phyloP scores from a whole-genome alignment of 768 basidiomycete species.

The Amanita rubescens region DNA sequence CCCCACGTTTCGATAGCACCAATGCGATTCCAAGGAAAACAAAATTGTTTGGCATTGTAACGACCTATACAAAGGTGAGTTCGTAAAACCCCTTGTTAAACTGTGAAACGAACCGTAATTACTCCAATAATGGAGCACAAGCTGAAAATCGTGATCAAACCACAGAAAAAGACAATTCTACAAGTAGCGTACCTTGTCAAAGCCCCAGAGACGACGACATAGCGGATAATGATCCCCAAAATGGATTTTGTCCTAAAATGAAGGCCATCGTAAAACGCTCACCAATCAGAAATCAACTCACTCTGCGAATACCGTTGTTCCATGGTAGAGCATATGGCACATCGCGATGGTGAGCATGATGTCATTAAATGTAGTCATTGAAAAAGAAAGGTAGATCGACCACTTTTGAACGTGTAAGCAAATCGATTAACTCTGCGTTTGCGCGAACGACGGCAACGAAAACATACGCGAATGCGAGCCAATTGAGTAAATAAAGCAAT shows the following conservation, averaged over 20 bases:
- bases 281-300: neutral
- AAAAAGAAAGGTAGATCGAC: neutral
- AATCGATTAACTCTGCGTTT: too few relatives aligned
- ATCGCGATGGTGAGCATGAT: neutral
- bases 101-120: neutral
- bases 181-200: conserved; percentile 11
- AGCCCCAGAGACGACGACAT: conserved; percentile 15
- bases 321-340: neutral
- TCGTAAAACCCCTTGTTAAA: neutral
- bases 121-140: neutral
- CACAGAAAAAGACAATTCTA: neutral
- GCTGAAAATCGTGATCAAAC: neutral
- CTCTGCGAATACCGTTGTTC: neutral
- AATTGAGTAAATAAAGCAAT: neutral
- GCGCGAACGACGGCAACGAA: too few relatives aligned
- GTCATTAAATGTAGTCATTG: neutral
- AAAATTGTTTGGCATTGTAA: conserved; percentile 12
- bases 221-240: conserved; percentile 14
- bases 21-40: conserved; percentile 16
- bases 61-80: conserved; percentile 6
- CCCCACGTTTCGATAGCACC: conserved; percentile 15
- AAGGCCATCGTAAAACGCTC: neutral
- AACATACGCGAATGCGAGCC: neutral
- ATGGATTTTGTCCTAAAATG: conserved; percentile 14
- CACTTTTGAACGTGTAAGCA: neutral